These are phyloP conservation scores for Abelmoschus esculentus DNA, from an alignment of 345 rosid genomes.

Conservation along the genomic window DNA sequence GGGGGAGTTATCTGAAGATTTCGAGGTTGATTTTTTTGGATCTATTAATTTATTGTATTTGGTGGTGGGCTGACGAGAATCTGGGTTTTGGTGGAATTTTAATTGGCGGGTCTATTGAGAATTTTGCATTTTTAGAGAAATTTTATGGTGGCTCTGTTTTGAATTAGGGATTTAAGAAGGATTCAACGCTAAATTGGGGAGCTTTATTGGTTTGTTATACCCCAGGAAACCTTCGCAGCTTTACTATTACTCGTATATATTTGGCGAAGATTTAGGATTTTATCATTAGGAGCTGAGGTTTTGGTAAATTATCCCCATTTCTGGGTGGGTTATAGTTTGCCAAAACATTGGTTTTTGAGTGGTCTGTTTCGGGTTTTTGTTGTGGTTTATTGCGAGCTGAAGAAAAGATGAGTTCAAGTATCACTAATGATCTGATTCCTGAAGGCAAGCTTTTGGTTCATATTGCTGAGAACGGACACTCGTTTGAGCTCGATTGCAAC, in stretches of 20 bases:
- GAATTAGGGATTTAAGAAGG: conserved; percentile 20
- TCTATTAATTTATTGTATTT: conserved; percentile 10
- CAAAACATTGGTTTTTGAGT: conserved; percentile 12
- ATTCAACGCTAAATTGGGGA: conserved; percentile 16
- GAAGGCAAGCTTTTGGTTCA: conserved; percentile 72
- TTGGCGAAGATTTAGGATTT: conserved; percentile 19
- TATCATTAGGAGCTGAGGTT: conserved; percentile 13
- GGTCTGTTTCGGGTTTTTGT: conserved; percentile 12
- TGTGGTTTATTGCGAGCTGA: conserved; percentile 14
- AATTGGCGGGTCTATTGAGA: conserved; percentile 15
- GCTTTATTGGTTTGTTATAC: conserved; percentile 9
- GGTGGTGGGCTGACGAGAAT: conserved; percentile 19
- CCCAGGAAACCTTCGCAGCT: conserved; percentile 9
- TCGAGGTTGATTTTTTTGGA: conserved; percentile 7
- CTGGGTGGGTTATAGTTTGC: conserved; percentile 6
- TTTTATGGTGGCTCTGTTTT: conserved; percentile 16
- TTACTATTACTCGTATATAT: conserved; percentile 1
- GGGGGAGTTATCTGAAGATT: conserved; percentile 13
- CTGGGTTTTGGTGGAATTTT: conserved; percentile 20
- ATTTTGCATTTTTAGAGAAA: conserved; percentile 17
- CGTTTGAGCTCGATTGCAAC: conserved; percentile 60
- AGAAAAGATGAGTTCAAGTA: conserved; percentile 63
- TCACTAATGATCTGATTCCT: conserved; percentile 38
- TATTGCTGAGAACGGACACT: conserved; percentile 82
- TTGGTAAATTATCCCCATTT: not conserved